Percentiles rank a stretch among this genome's conserved stretches.
Evolutionary conservation across 139 green algal genomes (phyloP).

Genomic region (Micractinium sp.): DNA sequence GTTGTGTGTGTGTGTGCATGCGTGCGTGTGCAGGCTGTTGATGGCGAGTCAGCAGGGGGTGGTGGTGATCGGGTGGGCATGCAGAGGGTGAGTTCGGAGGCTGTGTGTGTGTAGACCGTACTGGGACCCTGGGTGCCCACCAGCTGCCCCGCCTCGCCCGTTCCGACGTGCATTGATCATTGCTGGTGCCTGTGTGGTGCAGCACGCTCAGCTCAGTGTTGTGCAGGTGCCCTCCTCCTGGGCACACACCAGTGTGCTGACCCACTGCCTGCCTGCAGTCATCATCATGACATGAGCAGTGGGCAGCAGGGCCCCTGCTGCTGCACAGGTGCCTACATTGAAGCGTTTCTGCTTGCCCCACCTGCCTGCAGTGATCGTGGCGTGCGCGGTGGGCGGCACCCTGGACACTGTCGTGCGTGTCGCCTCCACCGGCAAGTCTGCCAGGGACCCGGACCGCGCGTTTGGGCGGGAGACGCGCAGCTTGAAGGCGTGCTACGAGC

Average conservation of each 20-base stretch:
- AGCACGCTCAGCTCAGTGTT: too few species aligned
- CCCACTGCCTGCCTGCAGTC: background rate
- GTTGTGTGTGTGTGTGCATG: too few species aligned
- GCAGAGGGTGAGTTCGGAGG: too few species aligned
- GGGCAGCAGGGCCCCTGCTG: too few species aligned
- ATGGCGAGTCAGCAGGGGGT: too few species aligned
- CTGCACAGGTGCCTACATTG: background rate
- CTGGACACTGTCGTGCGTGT: conserved; percentile 62
- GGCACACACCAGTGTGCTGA: too few species aligned
- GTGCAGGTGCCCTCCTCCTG: too few species aligned
- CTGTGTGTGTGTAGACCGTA: too few species aligned
- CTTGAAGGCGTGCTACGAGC: conserved; percentile 83
- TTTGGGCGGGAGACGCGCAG: conserved; percentile 80
- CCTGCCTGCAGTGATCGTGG: conserved; percentile 34
- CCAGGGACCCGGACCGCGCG: conserved; percentile 69
- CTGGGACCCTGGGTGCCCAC: background rate
- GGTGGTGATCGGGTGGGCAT: too few species aligned
- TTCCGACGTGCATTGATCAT: background rate
- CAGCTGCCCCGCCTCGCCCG: too few species aligned
- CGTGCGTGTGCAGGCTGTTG: too few species aligned
- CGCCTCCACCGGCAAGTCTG: conserved; percentile 42
- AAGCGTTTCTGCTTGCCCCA: background rate
- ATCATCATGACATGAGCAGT: background rate
- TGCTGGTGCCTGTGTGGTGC: too few species aligned
- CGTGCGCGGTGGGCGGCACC: conserved; percentile 57